Percentiles rank a stretch among this genome's conserved stretches.
These are phyloP conservation scores for Micractinium conductrix DNA, from an alignment of 139 green algal species.

Conservation along the genomic window DNA sequence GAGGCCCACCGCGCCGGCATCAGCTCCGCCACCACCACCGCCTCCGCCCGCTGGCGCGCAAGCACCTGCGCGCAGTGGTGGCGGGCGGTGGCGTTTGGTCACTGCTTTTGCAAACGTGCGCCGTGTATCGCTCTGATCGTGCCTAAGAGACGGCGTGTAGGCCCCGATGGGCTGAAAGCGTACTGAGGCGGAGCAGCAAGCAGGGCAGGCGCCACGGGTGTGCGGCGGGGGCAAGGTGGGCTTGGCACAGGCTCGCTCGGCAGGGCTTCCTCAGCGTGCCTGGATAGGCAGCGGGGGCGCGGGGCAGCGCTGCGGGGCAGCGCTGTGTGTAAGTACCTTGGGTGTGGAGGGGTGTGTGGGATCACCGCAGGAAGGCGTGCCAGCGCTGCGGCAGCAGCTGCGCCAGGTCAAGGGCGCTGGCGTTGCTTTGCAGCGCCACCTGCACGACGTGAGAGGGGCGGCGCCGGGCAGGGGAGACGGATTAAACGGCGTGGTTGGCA, in stretches of 20 bases:
- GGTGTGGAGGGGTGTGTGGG: background rate
- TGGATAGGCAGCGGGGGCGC: background rate
- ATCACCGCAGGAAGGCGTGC: conserved; percentile 78
- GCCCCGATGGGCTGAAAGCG: conserved; percentile 19
- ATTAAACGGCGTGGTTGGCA: no score
- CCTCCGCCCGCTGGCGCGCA: conserved; percentile 70
- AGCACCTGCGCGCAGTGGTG: conserved; percentile 55
- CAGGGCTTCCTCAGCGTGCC: no score
- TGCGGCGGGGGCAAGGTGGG: no score
- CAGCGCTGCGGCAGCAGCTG: conserved; percentile 87
- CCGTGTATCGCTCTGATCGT: no score
- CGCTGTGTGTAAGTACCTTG: conserved; percentile 25
- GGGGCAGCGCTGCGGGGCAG: background rate
- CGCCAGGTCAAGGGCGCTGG: conserved; percentile 74
- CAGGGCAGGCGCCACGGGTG: no score
- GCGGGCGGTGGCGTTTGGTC: no score
- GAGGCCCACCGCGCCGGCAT: conserved; percentile 87
- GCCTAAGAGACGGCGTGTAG: conserved; percentile 35
- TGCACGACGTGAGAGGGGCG: no score
- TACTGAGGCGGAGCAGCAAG: background rate
- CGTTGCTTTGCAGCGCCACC: conserved; percentile 56
- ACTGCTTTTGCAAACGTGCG: no score
- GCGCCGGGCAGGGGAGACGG: no score
- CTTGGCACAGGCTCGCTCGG: no score
- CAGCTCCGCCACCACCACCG: conserved; percentile 17